Evolutionary conservation across 306 rosid genomes (phyloP).

Genomic region (Begonia fuchsioides): DNA sequence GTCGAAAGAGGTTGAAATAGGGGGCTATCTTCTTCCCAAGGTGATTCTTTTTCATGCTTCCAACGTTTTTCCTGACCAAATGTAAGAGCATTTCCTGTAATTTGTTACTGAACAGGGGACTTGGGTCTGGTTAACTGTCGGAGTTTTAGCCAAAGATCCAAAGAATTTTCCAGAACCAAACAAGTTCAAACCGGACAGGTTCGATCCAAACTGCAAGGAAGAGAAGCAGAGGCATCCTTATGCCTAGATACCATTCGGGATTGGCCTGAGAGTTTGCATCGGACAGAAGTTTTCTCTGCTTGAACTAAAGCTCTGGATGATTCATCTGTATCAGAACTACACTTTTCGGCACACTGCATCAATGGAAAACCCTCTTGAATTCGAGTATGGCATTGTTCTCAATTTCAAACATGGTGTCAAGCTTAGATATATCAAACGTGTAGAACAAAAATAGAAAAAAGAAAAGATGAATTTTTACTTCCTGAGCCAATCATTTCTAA

Average conservation of each 20-base stretch:
- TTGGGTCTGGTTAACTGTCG: constrained; percentile 93
- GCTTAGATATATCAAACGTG: constrained; percentile 41
- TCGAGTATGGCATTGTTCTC: constrained; percentile 78
- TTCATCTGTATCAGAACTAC: constrained; percentile 63
- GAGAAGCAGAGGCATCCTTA: constrained; percentile 73
- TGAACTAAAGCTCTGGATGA: constrained; percentile 71
- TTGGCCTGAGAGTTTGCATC: constrained; percentile 84
- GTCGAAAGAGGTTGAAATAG: constrained; percentile 57
- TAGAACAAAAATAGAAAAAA: not conserved
- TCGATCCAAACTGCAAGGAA: constrained; percentile 66
- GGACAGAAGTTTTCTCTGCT: constrained; percentile 70
- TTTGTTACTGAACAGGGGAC: constrained; percentile 47
- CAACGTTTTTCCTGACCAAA: not conserved
- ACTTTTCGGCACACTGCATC: constrained; percentile 63
- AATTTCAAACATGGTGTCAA: constrained; percentile 82
- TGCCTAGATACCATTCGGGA: constrained; percentile 77
- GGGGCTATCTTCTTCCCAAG: constrained; percentile 91
- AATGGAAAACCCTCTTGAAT: constrained; percentile 70
- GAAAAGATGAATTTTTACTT: too few relatives aligned
- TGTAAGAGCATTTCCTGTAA: too few relatives aligned
- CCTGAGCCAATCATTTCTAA: too few relatives aligned
- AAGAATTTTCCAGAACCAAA: constrained; percentile 80
- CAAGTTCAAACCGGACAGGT: constrained; percentile 83
- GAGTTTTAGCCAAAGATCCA: constrained; percentile 84
- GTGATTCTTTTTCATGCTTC: constrained; percentile 15